Evolutionary conservation across 768 basidiomycete species (phyloP), one percentile per base, ranked within the genome.

Genomic region (Collybia nuda): DNA sequence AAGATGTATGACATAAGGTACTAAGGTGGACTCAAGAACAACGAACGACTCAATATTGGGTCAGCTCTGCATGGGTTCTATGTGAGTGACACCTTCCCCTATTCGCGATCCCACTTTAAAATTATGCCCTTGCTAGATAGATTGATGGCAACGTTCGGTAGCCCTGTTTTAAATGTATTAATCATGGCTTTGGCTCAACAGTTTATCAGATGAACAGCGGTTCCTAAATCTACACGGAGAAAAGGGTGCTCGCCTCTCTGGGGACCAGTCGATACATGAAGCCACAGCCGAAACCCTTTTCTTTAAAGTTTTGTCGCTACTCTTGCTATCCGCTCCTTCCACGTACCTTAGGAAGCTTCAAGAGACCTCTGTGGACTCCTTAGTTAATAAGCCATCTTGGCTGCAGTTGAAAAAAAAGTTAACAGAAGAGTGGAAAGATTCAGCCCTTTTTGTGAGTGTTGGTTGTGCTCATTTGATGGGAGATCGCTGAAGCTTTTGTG

Each of bases 391-490:
- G 9, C 48, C 38, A 6, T 28, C 12, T 36, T 50, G 40, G 40
- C 29, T 12, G n/a, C 21, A 42, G 23, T 19, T 47, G 36, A 7
- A 38, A 9, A 26, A 36, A 18, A 36, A 47, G 46, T 22, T 38
- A 19, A 47, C 46, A 9, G 23, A 39, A 17, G 46, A 47, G 26
- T 47, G 46, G 46, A 37, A 39, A n/a, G 46, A 47, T 7, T 47
- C 39, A 11, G 39, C 37, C n/a, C 23, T 47, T 5, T 14, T 47
- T n/a, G 46, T 39, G 5, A 47, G 36, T 24, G 12, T n/a, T 24
- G n/a, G 37, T 28, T 28, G 15, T n/a, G 5, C 7, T 43, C 14
- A 12, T 14, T 7, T 21, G 7, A 7, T 11, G 14, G 21, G 3
- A 6, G 6, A 18, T 35, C 21, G 29, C 2, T 35, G 17, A 35